Evolutionary conservation across 768 basidiomycete genomes (phyloP), one percentile per base, ranked within the genome.

Genomic region (Boletus subcaerulescens): DNA sequence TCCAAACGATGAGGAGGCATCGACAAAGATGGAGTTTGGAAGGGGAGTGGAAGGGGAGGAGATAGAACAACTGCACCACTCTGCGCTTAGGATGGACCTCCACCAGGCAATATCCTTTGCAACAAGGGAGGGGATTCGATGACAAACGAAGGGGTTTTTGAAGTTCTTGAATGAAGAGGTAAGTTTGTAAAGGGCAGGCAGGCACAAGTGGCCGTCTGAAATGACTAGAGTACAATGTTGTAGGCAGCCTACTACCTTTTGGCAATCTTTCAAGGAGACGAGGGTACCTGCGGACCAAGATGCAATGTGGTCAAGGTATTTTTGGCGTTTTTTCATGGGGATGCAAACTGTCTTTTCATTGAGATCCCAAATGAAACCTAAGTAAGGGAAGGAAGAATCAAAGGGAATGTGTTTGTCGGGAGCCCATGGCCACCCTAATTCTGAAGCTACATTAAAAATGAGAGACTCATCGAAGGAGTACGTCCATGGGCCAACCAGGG

Each of bases 21-120:
- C 22, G 1, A 47, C 10, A 8, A 53, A 53, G 5, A 48, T 24
- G 1, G 26, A 10, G 2, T 12, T 9, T 1, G 26, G 18, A 2
- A 40, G 52, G 0, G 45, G 45, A 0, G 0, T 3, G 0, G 36
- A 42, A 5, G 35, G 14, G 32, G 44, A 2, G 5, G 2, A 5
- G n/a, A 20, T 2, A 32, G 5, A 3, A 13, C 29, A 42, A 7
- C 50, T 8, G 4, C 41, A 51, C 50, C 32, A 43, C 1, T 17
- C 3, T 0, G 6, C 1, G 0, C 18, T 11, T 0, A 52, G 29
- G 0, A 8, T 9, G 0, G n/a, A 1, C 2, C 11, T 15, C 36
- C 51, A 52, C 44, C 44, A 52, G 0, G 51, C 2, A 0, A 22
- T 1, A 0, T 52, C 36, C 0, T 8, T 2, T 1, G 46, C 15